These are phyloP conservation scores for Ustilago hordei DNA, from an alignment of 1,284 basidiomycete genomes.

Conservation along the genomic window DNA sequence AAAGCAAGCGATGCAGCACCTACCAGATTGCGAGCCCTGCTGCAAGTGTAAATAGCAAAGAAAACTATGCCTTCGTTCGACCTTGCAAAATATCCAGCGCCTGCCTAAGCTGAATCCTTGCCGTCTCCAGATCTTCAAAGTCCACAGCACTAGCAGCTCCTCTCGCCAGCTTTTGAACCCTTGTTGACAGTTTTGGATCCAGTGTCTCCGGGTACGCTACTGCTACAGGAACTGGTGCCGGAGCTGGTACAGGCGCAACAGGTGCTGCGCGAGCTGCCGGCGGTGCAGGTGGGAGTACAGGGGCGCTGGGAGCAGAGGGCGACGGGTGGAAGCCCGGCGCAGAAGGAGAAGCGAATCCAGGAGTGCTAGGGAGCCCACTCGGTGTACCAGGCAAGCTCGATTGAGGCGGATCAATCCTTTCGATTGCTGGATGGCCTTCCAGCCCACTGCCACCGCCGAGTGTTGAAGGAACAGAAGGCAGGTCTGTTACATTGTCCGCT, in stretches of 20 bases:
- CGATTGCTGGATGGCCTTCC: constrained; percentile 31
- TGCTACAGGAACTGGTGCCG: background rate
- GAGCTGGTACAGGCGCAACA: background rate
- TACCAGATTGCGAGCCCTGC: too few species aligned
- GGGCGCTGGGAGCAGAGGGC: background rate
- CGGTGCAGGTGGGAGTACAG: constrained; percentile 6
- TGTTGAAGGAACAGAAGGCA: constrained; percentile 35
- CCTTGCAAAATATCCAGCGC: constrained; percentile 64
- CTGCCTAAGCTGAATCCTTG: constrained; percentile 57
- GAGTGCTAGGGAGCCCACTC: constrained; percentile 31
- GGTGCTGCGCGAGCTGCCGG: constrained; percentile 5
- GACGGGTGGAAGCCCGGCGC: constrained; percentile 57
- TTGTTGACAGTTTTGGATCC: constrained; percentile 34
- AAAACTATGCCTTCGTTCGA: constrained; percentile 16
- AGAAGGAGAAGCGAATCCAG: constrained; percentile 6
- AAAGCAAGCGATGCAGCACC: too few species aligned
- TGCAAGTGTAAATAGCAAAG: too few species aligned
- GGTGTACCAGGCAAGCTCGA: constrained; percentile 69
- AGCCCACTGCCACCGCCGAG: constrained; percentile 2
- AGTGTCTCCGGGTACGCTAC: constrained; percentile 75
- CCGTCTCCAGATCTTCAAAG: constrained; percentile 66
- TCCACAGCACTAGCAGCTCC: constrained; percentile 66
- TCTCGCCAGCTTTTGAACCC: constrained; percentile 63
- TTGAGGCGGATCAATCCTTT: constrained; percentile 37
- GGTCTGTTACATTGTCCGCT: constrained; percentile 8